phyloP scores from a whole-genome alignment of 306 rosid species.

The Mucuna pruriens region DNA sequence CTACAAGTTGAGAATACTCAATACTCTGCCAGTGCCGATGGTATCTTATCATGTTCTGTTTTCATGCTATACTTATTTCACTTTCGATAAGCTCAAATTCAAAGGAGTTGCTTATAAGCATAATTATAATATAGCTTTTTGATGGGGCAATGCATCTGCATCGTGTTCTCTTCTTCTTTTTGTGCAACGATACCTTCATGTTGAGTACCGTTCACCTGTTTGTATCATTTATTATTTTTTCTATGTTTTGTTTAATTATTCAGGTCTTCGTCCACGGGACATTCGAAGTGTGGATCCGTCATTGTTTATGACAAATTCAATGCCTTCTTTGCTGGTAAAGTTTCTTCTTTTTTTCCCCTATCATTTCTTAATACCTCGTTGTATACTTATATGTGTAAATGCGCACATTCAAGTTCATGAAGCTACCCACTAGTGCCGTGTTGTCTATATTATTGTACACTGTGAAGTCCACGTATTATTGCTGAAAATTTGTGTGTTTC shows the following conservation, averaged over 20 bases:
- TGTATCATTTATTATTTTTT: neutral
- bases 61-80: neutral
- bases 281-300: slow-evolving; percentile 97
- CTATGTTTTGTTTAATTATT: slow-evolving; percentile 29
- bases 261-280: slow-evolving; percentile 99
- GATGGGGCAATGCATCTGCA: neutral
- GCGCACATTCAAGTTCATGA: slow-evolving; percentile 2
- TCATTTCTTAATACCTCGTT: neutral
- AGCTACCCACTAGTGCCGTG: slow-evolving; percentile 16
- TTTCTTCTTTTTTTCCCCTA: neutral
- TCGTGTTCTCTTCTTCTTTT: neutral
- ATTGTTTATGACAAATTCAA: slow-evolving; percentile 86
- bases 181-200: neutral
- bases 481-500: neutral
- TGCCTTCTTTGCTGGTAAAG: slow-evolving; percentile 90
- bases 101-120: neutral
- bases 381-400: neutral
- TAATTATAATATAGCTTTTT: slow-evolving; percentile 7
- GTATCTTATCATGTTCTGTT: slow-evolving; percentile 27
- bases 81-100: neutral
- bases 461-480: neutral
- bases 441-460: neutral
- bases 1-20: neutral
- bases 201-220: neutral
- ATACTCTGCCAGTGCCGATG: neutral